Evolutionary conservation across 208 protist genomes (phyloP), one percentile per base, ranked within the genome.

Genomic region (Acanthamoeba royreba): DNA sequence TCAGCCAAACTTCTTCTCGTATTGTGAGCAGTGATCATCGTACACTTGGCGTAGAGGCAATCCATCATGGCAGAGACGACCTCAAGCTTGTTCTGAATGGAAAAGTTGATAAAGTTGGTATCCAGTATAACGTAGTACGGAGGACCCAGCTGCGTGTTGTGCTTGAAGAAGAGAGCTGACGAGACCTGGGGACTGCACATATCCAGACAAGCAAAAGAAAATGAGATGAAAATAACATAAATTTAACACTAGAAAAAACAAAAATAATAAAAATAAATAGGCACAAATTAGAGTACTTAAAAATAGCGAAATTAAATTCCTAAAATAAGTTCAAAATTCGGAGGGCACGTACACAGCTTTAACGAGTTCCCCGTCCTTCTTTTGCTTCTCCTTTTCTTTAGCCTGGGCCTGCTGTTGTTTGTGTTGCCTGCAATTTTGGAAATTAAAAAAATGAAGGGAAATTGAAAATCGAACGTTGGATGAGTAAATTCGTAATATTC

Each of bases 31-130:
- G 31, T 0, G 13, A 45, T 1, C 17, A 2, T 4, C 92, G 7
- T 93, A 96, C 97, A 99, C 95, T 99, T 99, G 35, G 99, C 99
- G 47, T 99, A 98, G 43, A 99, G 96, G 96, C 99, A 99, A 96
- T 99, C 99, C 99, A 99, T 99, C 33, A 99, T 96, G 1, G 97
- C 97, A 72, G 99, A 96, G 33, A 99, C 97, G 83, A 99, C 98
- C 93, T 99, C 99, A 33, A 99, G 98, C 95, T 99, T 99, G 96
- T 99, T 99, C 93, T 99, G 98, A 96, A 99, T 99, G n/a, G 98
- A 99, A 94, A 99, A 99, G 97, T 99, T 99, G 95, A 99, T 99
- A 95, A 99, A 99, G 98, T 99, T 99, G 2, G 99, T 99, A 95
- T 99, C 99, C 15, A 99, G 95, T 95, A 99, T 98, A 25, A 99